A percentile compares a stretch with the other conserved stretches of the same genome.
These are phyloP conservation scores for Candolleomyces eurysporus DNA, from an alignment of 768 basidiomycete species.

Conservation along the genomic window DNA sequence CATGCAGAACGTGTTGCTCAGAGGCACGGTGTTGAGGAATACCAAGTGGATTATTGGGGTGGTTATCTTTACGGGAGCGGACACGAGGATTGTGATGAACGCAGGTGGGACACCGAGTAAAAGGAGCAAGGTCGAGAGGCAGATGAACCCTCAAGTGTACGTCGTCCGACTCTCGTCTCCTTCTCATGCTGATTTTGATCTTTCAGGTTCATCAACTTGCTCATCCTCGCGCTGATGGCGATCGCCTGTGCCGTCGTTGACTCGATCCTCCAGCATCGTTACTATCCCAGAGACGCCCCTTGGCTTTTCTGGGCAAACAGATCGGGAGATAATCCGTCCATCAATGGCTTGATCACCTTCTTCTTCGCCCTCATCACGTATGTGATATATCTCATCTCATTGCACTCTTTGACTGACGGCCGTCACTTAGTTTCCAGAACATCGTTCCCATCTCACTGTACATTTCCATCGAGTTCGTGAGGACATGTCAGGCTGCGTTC, in stretches of 20 bases:
- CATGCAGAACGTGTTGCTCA: slow-evolving; percentile 78
- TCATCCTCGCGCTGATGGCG: slow-evolving; percentile 78
- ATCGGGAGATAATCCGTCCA: slow-evolving; percentile 73
- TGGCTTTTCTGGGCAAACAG: slow-evolving; percentile 76
- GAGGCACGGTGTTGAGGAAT: slow-evolving; percentile 91
- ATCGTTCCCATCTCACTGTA: slow-evolving; percentile 97
- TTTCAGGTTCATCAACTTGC: slow-evolving; percentile 76
- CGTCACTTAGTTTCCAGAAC: slow-evolving; percentile 74
- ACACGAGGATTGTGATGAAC: slow-evolving; percentile 94
- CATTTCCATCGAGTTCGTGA: slow-evolving; percentile 94
- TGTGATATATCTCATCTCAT: slow-evolving; percentile 20
- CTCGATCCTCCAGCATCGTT: slow-evolving; percentile 69
- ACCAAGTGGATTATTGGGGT: slow-evolving; percentile 93
- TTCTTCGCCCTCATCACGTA: slow-evolving; percentile 86
- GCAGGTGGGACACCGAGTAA: slow-evolving; percentile 95
- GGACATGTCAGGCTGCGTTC: slow-evolving; percentile 87
- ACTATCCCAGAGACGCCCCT: slow-evolving; percentile 65
- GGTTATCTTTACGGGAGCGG: slow-evolving; percentile 87
- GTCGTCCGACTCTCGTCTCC: slow-evolving; percentile 26
- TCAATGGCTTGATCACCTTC: slow-evolving; percentile 91
- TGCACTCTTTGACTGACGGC: background rate
- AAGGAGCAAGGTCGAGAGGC: slow-evolving; percentile 88
- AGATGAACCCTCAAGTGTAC: slow-evolving; percentile 99
- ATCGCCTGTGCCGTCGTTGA: slow-evolving; percentile 83
- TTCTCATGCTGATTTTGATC: slow-evolving; percentile 1